These are phyloP conservation scores for Rhinocladiella mackenziei DNA, from an alignment of 2,329 filamentous ascomycete species.

Conservation along the genomic window DNA sequence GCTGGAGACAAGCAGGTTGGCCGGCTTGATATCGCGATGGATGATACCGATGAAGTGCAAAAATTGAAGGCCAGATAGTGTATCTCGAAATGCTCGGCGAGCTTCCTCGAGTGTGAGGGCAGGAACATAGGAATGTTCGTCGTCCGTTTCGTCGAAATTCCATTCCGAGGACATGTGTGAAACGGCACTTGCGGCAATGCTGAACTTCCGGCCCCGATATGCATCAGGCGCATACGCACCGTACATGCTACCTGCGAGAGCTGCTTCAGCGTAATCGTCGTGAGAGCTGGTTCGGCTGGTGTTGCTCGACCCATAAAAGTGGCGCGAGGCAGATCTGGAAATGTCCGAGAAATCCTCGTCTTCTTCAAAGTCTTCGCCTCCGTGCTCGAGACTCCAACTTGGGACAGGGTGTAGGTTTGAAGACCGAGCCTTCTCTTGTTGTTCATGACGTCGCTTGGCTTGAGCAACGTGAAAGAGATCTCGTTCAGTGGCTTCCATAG, in stretches of 20 bases:
- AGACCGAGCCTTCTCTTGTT: conserved; percentile 57
- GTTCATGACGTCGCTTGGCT: conserved; percentile 57
- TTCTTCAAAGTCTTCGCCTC: conserved; percentile 57
- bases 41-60: conserved; percentile 95
- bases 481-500: conserved; percentile 49
- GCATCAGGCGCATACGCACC: conserved; percentile 61
- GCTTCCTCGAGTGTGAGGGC: conserved; percentile 84
- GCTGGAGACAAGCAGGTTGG: conserved; percentile 83
- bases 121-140: conserved; percentile 89
- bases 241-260: conserved; percentile 73
- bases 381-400: conserved; percentile 82
- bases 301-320: conserved; percentile 17
- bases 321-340: conserved; percentile 32
- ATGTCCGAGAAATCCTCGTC: conserved; percentile 35
- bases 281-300: conserved; percentile 18
- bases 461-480: conserved; percentile 47
- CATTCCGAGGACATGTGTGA: conserved; percentile 43
- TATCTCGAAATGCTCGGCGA: conserved; percentile 82
- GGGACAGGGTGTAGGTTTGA: conserved; percentile 53
- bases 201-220: conserved; percentile 67
- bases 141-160: conserved; percentile 52
- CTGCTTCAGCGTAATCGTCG: conserved; percentile 32
- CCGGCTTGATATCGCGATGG: conserved; percentile 98
- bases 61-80: conserved; percentile 88
- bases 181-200: conserved; percentile 60